These are phyloP conservation scores for Zygosaccharomyces bisporus DNA, from an alignment of 805 yeast species.

Conservation along the genomic window DNA sequence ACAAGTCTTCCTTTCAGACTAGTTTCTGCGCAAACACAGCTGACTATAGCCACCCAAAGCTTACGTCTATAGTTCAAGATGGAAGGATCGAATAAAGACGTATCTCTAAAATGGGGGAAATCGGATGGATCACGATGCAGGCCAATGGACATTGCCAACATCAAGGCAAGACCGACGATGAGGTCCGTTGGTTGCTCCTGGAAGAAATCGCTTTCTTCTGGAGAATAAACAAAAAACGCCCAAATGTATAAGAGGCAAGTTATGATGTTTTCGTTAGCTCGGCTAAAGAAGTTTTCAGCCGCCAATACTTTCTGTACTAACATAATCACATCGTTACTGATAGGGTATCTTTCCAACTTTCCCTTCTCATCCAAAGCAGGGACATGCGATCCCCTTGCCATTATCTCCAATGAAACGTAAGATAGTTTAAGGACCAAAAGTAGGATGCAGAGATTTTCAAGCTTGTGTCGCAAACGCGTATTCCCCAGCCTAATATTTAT, in stretches of 20 bases:
- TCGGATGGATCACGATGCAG: conserved; percentile 34
- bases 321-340: conserved; percentile 26
- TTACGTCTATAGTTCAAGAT: conserved; percentile 31
- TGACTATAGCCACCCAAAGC: conserved; percentile 30
- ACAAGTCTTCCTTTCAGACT: conserved; percentile 33
- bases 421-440: conserved; percentile 30
- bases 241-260: conserved; percentile 33
- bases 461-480: conserved; percentile 27
- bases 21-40: conserved; percentile 29
- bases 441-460: conserved; percentile 28
- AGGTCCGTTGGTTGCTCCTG: conserved; percentile 36
- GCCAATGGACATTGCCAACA: conserved; percentile 34
- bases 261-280: conserved; percentile 33
- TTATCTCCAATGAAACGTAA: conserved; percentile 26
- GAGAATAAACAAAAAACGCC: conserved; percentile 34
- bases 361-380: conserved; percentile 15
- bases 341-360: conserved; percentile 25
- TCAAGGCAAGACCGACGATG: conserved; percentile 29
- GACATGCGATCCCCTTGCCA: conserved; percentile 15
- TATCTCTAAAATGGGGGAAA: conserved; percentile 25
- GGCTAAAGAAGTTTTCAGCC: conserved; percentile 31
- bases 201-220: conserved; percentile 36
- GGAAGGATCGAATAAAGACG: conserved; percentile 19
- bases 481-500: conserved; percentile 28
- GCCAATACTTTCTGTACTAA: conserved; percentile 30